Evolutionary conservation across 2,329 filamentous ascomycete genomes (phyloP), one percentile per base, ranked within the genome.

Genomic region (Knoxdaviesia proteae): DNA sequence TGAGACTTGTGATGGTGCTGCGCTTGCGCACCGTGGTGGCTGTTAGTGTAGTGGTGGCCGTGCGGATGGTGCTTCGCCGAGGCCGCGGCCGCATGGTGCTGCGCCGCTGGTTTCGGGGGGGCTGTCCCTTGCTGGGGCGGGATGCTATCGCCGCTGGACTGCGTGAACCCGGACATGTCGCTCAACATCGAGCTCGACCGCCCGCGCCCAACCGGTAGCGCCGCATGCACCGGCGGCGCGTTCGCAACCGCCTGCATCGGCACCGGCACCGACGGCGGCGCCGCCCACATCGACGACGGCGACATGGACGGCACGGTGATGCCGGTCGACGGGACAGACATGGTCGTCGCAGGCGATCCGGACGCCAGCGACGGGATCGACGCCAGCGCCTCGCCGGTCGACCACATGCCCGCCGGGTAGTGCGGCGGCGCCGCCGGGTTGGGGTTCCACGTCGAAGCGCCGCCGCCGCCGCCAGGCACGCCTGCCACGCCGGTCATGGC

Each of bases 131-230:
- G 20, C 20, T 20, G 20, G 20, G 20, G 20, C 20, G 20, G 20
- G 20, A 20, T 20, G 29, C 69, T 69, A 38, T 68, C 70, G 40
- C 62, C 63, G 49, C 68, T 75, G 10, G 67, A 72, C 56, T 77
- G 71, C 6, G 74, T 79, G 50, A 78, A 76, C 20, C 74, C 73
- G n/a, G 72, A 77, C 3, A 78, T 61, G 50, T 77, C 69, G 51
- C 73, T 77, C 3, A 79, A 66, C 74, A 79, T 79, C 45, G 71
- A 77, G 7, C 71, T 77, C 32, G 73, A 77, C 40, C 74, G 68
- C 29, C 71, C 73, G 38, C 74, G 59, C 32, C 61, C 20, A 20
- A 20, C 20, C 20, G 20, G 20, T 3, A 20, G 20, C 20, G 20
- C 20, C 20, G 20, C 20, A 20, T 20, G 20, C 20, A 3, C 20